phyloP scores from a whole-genome alignment of 129 eudicot genomes.

The Silybum marianum region DNA sequence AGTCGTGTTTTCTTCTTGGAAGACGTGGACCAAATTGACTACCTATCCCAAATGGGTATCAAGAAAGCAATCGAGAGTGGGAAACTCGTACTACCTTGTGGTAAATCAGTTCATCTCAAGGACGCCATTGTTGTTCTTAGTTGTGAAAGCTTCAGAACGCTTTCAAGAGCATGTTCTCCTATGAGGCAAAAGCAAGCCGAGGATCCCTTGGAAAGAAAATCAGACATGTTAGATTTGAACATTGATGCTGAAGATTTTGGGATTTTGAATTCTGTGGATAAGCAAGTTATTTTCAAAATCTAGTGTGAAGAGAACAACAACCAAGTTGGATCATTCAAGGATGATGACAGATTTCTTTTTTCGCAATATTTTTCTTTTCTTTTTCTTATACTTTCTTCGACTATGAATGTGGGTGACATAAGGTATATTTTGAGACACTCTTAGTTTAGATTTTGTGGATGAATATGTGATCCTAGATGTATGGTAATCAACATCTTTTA shows the following conservation, averaged over 20 bases:
- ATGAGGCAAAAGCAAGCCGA: constrained; percentile 17
- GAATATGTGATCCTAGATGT: neutral
- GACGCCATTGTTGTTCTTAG: constrained; percentile 66
- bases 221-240: constrained; percentile 44
- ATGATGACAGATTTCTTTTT: neutral
- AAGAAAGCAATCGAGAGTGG: constrained; percentile 55
- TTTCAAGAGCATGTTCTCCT: constrained; percentile 48
- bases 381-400: neutral
- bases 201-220: constrained; percentile 9
- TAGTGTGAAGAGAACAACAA: constrained; percentile 32
- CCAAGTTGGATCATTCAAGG: neutral
- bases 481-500: constrained; percentile 3
- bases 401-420: constrained; percentile 6
- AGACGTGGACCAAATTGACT: constrained; percentile 60
- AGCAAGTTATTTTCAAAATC: constrained; percentile 47
- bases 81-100: constrained; percentile 28
- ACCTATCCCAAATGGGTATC: constrained; percentile 40
- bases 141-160: constrained; percentile 42
- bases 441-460: constrained; percentile 9
- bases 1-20: constrained; percentile 56
- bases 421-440: constrained; percentile 9
- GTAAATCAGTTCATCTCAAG: constrained; percentile 43
- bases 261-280: constrained; percentile 56
- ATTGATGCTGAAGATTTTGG: constrained; percentile 40
- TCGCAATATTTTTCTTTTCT: neutral